Conservation (phyloP, 257 asterid genomes). For the Cynanchum wilfordii region DNA sequence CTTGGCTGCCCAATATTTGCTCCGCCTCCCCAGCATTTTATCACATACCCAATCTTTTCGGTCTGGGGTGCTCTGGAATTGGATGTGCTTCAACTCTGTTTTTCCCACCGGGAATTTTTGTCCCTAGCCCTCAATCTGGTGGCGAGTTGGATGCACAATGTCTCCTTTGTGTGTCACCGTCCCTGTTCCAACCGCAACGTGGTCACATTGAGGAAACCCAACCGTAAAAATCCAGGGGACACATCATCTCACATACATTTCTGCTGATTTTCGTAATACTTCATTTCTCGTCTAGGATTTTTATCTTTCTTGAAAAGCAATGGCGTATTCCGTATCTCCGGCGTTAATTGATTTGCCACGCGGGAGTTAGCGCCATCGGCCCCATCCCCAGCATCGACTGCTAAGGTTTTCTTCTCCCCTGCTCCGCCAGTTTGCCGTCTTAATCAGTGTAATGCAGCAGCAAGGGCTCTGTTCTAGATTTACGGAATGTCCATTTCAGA, state of each 20-base stretch:
- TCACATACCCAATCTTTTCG: slow-evolving; percentile 62
- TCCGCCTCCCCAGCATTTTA: slow-evolving; percentile 88
- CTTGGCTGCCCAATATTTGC: too few species aligned
- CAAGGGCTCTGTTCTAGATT: slow-evolving; percentile 46
- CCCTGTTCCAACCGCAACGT: slow-evolving; percentile 94
- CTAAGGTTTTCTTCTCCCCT: slow-evolving; percentile 62
- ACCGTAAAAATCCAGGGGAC: slow-evolving; percentile 87
- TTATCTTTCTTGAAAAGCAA: slow-evolving; percentile 88
- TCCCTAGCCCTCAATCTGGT: slow-evolving; percentile 75
- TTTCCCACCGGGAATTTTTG: slow-evolving; percentile 63
- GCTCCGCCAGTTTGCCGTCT: slow-evolving; percentile 51
- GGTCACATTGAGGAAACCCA: slow-evolving; percentile 97
- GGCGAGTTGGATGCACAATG: slow-evolving; percentile 75
- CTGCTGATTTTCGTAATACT: slow-evolving; percentile 71
- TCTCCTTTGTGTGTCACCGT: slow-evolving; percentile 87
- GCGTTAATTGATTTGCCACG: slow-evolving; percentile 72
- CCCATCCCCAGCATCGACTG: slow-evolving; percentile 83
- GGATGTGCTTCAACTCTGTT: slow-evolving; percentile 95
- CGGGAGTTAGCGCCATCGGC: slow-evolving; percentile 99
- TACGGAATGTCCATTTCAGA: slow-evolving; percentile 76
- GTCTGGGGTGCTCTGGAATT: slow-evolving; percentile 86
- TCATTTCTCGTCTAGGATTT: slow-evolving; percentile 78
- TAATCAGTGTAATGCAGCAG: slow-evolving; percentile 65
- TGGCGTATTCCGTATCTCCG: slow-evolving; percentile 92
- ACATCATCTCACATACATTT: slow-evolving; percentile 91